Evolutionary conservation across 225 moss, liverwort and hornwort genomes (phyloP), one percentile per base, ranked within the genome.

Genomic region (Climacium dendroides): DNA sequence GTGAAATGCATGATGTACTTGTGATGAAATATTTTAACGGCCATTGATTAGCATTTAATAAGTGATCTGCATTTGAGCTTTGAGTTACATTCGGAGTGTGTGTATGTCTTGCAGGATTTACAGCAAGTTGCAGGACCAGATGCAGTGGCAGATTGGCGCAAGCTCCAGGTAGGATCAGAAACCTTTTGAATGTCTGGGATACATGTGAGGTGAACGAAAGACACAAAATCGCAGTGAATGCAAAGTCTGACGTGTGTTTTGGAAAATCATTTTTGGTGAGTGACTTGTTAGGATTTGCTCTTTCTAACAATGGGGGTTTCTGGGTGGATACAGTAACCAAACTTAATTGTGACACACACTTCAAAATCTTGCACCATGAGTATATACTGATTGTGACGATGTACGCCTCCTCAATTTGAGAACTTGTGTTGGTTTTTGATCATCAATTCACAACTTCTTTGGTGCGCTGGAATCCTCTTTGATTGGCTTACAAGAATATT

Each of bases 61-160:
- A 39, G 48, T 55, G 57, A 45, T 89, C 34, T 80, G 39, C 48
- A 64, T 52, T 35, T 72, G 59, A 81, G 58, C 39, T 65, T 83
- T 88, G 74, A 74, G 48, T 80, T 57, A 19, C 61, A 83, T 72
- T 84, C 24, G 63, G 60, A 76, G 58, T 72, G 52, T 48, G 29
- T 83, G 53, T 69, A 16, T 59, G 18, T 74, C 67, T 74, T 86
- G 76, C 94, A 98, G 96, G 98, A 98, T 92, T 87, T 96, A 72
- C 91, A 92, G 85, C 84, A 91, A 82, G 90, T 94, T 86, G 96
- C 96, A 79, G 96, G 96, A 67, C 83, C 93, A 78, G 92, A 94
- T 87, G 98, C 96, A 69, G 95, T 96, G 57, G 92, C 92, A 47
- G 98, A 98, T 82, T 98, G 98, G 98, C 94, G 89, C 64, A 94